Conservation (phyloP, 768 basidiomycete genomes). For the Termitomyces sp. region DNA sequence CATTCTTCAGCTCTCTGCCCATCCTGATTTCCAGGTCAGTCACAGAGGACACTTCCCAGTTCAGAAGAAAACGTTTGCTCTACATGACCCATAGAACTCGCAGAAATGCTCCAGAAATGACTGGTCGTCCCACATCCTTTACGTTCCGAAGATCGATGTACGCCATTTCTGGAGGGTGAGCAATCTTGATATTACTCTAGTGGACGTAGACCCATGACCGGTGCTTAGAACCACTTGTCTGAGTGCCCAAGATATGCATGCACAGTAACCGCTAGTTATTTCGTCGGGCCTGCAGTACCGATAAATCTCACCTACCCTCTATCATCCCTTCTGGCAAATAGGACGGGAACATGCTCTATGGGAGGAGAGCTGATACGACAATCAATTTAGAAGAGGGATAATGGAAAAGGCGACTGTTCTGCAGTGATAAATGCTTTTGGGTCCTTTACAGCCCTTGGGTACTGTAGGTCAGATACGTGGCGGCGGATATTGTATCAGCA, state of each 20-base stretch:
- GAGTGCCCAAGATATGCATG: too few relatives aligned
- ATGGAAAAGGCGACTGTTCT: neutral
- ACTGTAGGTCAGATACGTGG: too few relatives aligned
- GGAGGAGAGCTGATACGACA: neutral
- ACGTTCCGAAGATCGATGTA: neutral
- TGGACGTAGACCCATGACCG: neutral
- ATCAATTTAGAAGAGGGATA: neutral
- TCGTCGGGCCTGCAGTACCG: too few relatives aligned
- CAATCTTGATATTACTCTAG: neutral
- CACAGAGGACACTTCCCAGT: too few relatives aligned
- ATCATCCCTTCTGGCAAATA: neutral
- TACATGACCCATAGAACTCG: neutral
- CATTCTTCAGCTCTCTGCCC: neutral
- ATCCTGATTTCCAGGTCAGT: neutral
- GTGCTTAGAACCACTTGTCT: too few relatives aligned
- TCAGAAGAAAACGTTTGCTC: too few relatives aligned
- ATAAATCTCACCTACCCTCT: neutral
- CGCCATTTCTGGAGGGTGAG: neutral
- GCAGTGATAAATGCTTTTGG: too few relatives aligned
- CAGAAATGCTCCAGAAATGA: neutral
- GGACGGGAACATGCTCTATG: neutral
- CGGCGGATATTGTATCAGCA: too few relatives aligned
- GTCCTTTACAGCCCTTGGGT: neutral
- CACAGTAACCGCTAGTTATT: too few relatives aligned
- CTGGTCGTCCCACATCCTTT: neutral